Evolutionary conservation across 768 basidiomycete species (phyloP), one percentile per base, ranked within the genome.

Genomic region (Terana coerulea): DNA sequence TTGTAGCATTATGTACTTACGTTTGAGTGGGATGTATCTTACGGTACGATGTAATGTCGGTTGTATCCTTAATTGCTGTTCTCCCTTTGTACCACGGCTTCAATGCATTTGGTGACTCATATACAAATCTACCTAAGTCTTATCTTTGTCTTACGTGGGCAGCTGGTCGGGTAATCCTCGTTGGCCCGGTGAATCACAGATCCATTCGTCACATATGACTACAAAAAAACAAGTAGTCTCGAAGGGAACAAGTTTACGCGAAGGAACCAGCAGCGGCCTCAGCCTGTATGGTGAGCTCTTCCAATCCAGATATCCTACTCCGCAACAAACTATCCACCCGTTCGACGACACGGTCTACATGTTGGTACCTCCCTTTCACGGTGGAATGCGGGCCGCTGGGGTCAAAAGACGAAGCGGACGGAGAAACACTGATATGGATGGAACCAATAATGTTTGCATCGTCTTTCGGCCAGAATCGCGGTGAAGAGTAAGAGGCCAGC

Each of bases 391-490:
- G 79, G 1, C 75, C 76, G 26, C 71, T 67, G 0, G 83, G 80
- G 57, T 88, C 81, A 58, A 75, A 64, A 0, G 78, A 69, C 0
- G 83, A 75, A 1, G 75, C 68, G 0, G 86, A 82, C 9, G 78
- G 79, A 8, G 80, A 75, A n/a, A 99, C 77, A 58, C 91, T 91
- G 43, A 99, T 81, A 64, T 91, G 92, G 49, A 98, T 91, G 6
- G 91, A 92, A 21, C 95, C 97, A 59, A 98, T 83, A 33, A 97
- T 65, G 39, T 81, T 84, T 2, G 80, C 77, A 3, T 91, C 80
- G 67, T 98, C 95, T 68, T 95, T 94, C 0, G 94, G 94, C 97
- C 97, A 98, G 69, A 99, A 97, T 22, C 91, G 80, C 0, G 95
- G 83, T 0, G 78, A 75, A 2, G 82, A 82, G 68, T 88, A 95